Evolutionary conservation across 2,329 filamentous ascomycete species (phyloP).

Genomic region (Gnomoniopsis smithogilvyi): DNA sequence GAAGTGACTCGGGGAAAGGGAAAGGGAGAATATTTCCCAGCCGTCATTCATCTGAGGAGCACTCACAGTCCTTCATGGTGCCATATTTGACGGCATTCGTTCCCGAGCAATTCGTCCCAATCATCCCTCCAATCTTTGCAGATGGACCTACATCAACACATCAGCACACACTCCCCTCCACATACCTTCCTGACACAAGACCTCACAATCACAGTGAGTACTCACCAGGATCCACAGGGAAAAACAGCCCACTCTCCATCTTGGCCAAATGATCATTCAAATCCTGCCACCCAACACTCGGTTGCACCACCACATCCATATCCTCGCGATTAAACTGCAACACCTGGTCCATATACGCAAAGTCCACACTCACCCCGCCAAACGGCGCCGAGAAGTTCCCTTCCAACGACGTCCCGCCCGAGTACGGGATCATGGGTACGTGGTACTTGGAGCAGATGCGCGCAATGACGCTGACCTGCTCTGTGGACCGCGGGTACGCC

Average conservation of each 20-base stretch:
- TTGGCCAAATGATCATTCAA: conserved; percentile 70
- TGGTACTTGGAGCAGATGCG: conserved; percentile 74
- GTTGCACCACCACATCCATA: conserved; percentile 91
- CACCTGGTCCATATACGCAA: conserved; percentile 81
- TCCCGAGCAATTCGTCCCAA: conserved; percentile 74
- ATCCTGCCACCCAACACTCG: conserved; percentile 88
- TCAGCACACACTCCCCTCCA: background rate
- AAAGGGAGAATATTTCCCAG: background rate
- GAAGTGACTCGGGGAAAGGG: background rate
- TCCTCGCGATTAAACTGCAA: conserved; percentile 78
- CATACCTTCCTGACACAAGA: background rate
- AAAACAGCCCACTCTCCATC: conserved; percentile 75
- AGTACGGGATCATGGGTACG: conserved; percentile 83
- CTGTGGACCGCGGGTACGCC: conserved; percentile 59
- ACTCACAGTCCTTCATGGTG: conserved; percentile 68
- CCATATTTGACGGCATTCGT: conserved; percentile 80
- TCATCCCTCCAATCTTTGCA: conserved; percentile 79
- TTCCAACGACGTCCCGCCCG: conserved; percentile 81
- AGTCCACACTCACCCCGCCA: conserved; percentile 87
- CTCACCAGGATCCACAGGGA: conserved; percentile 79
- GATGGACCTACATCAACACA: conserved; percentile 42
- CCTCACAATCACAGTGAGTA: conserved; percentile 4
- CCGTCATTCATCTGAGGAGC: no score
- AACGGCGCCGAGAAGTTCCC: conserved; percentile 86
- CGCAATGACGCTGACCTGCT: conserved; percentile 57